Evolutionary conservation across 176 grass and related monocot genomes (phyloP), one percentile per base, ranked within the genome.

Genomic region (Aegilops sharonensis): DNA sequence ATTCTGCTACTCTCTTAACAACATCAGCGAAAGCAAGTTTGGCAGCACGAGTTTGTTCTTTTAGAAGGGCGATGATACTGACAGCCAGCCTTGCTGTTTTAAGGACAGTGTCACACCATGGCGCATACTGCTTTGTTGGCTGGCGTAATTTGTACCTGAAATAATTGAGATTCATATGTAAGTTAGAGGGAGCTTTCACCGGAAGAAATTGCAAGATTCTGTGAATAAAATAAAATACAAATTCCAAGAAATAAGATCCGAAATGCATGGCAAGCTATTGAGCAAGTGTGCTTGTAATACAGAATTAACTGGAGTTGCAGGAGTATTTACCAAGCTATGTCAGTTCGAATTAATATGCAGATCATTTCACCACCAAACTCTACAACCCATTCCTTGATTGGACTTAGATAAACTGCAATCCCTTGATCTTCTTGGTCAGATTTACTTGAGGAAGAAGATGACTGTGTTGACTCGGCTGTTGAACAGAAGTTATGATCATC

Each of bases 351-450:
- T 54, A 90, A 94, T 34, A 99, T 83, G 78, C 95, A 99, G 80
- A 96, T 86, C 94, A 96, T 96, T 43, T 87, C 88, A 56, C 92
- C 88, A 39, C 97, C 97, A 85, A 94, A 99, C 56, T 99, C 97
- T 68, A 99, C 91, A 77, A 90, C 83, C 97, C 97, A 99, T 81
- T 99, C 97, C 79, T 94, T 99, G 72, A 99, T 91, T 68, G 92
- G 90, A 50, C 97, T 99, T 64, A 99, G 57, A 91, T 96, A 99
- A 75, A 93, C 78, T 79, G 90, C 81, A 85, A 98, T 85, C 30
- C 96, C 95, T 61, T 65, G 43, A 89, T 99, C 92, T 20, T 35
- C 39, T 36, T 87, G 81, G 6, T 83, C 77, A 77, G 78, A 36
- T 85, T 80, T 72, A 87, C 81, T 91, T 3, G 91, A 87, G 27